Percentiles rank a stretch among this genome's conserved stretches.
These are phyloP conservation scores for Mycena epipterygia DNA, from an alignment of 768 basidiomycete species.

Conservation along the genomic window DNA sequence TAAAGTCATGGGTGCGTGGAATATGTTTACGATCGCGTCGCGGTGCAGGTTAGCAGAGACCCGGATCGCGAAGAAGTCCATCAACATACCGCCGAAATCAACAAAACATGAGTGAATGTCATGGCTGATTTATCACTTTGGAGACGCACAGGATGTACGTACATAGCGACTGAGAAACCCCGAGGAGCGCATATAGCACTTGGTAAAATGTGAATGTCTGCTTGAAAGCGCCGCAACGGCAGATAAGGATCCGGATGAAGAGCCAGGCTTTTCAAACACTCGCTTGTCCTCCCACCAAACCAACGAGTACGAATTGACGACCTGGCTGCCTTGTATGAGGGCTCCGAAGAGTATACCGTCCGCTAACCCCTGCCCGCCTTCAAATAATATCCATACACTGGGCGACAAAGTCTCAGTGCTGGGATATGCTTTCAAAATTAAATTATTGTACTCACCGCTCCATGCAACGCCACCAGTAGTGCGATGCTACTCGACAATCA, in stretches of 20 bases:
- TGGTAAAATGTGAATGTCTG: constrained; percentile 73
- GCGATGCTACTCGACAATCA: constrained; percentile 76
- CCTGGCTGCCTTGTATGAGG: constrained; percentile 72
- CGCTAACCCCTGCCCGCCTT: constrained; percentile 65
- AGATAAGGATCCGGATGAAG: too few relatives aligned
- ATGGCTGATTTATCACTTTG: too few relatives aligned
- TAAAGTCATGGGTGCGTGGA: constrained; percentile 81
- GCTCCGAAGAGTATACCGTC: constrained; percentile 63
- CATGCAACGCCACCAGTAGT: constrained; percentile 72
- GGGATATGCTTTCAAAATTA: neutral
- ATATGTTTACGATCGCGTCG: constrained; percentile 65
- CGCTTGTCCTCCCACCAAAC: constrained; percentile 81
- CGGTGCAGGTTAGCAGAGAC: constrained; percentile 75
- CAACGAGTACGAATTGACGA: constrained; percentile 74
- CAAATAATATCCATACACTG: constrained; percentile 74
- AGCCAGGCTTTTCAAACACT: too few relatives aligned
- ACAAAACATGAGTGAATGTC: too few relatives aligned
- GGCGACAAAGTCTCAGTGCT: neutral
- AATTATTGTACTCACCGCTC: constrained; percentile 53
- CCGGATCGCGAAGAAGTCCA: constrained; percentile 69
- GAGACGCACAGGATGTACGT: constrained; percentile 71
- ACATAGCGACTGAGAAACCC: constrained; percentile 66
- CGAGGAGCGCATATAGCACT: constrained; percentile 71
- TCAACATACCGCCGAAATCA: constrained; percentile 55
- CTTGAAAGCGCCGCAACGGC: constrained; percentile 61